Evolutionary conservation across 441 rosid genomes (phyloP).

Genomic region (Theobroma grandiflorum): DNA sequence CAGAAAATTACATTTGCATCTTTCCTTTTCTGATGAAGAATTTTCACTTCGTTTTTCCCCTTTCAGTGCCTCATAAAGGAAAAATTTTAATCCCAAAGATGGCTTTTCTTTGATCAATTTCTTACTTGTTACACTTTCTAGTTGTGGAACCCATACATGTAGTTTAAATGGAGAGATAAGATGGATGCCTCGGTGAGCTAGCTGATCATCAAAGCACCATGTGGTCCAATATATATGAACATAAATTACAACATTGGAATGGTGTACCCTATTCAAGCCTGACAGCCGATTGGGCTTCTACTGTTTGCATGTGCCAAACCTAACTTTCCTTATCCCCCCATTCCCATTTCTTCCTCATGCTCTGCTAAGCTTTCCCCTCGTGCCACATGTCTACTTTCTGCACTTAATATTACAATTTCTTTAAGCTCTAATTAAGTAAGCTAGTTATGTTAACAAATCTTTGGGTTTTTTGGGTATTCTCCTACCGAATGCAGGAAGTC

Average conservation of each 20-base stretch:
- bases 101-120: background rate
- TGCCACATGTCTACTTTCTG: background rate
- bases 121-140: background rate
- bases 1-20: too few relatives aligned
- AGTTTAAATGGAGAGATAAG: background rate
- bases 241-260: background rate
- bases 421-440: background rate
- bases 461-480: too few relatives aligned
- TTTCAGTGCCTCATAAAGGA: background rate
- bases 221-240: background rate
- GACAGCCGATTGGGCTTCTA: background rate
- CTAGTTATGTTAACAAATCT: too few relatives aligned
- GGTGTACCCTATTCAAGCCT: background rate
- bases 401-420: background rate
- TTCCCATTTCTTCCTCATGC: background rate
- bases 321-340: background rate
- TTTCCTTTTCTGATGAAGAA: background rate
- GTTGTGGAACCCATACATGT: background rate
- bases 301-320: background rate
- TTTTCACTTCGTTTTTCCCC: background rate
- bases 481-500: slow-evolving; percentile 59
- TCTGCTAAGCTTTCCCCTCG: background rate
- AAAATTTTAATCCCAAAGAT: too few relatives aligned
- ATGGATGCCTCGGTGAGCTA: background rate
- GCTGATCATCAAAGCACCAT: background rate